Evolutionary conservation across 2,329 filamentous ascomycete species (phyloP).

Genomic region (Dryadomyces quercivorus): DNA sequence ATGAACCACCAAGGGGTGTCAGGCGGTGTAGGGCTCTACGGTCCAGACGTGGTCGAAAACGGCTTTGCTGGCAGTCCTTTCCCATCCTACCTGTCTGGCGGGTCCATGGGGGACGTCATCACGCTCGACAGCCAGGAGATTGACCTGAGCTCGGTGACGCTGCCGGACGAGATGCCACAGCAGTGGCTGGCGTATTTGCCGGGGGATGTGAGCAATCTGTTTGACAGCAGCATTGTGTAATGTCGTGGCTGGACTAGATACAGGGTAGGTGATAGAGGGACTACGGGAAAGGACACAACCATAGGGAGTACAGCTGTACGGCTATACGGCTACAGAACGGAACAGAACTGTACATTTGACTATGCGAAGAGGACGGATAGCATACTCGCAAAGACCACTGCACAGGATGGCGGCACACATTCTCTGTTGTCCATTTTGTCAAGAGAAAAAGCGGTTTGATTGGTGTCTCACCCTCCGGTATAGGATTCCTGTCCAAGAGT

Average conservation of each 20-base stretch:
- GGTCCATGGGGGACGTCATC: constrained; percentile 35
- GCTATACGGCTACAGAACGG: no score
- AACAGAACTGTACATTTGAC: background rate
- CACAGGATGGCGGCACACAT: background rate
- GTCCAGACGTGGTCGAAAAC: constrained; percentile 16
- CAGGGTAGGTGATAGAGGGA: no score
- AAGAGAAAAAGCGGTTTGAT: background rate
- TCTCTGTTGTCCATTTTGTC: background rate
- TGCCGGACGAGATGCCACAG: constrained; percentile 52
- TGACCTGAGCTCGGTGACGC: constrained; percentile 54
- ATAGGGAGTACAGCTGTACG: no score
- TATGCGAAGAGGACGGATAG: background rate
- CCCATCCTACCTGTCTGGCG: constrained; percentile 19
- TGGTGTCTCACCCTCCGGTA: background rate
- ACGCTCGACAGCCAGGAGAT: constrained; percentile 69
- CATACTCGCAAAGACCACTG: background rate
- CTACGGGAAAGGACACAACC: no score
- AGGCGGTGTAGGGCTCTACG: background rate
- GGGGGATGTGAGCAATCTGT: constrained; percentile 49
- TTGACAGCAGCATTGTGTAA: constrained; percentile 20
- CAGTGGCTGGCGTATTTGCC: constrained; percentile 64
- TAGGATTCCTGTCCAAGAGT: background rate
- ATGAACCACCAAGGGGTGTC: background rate
- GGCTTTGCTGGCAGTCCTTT: constrained; percentile 16
- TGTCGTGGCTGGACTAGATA: background rate